Base-by-base conservation (phyloP, 345 rosid species). In the Conringia planisiliqua region DNA sequence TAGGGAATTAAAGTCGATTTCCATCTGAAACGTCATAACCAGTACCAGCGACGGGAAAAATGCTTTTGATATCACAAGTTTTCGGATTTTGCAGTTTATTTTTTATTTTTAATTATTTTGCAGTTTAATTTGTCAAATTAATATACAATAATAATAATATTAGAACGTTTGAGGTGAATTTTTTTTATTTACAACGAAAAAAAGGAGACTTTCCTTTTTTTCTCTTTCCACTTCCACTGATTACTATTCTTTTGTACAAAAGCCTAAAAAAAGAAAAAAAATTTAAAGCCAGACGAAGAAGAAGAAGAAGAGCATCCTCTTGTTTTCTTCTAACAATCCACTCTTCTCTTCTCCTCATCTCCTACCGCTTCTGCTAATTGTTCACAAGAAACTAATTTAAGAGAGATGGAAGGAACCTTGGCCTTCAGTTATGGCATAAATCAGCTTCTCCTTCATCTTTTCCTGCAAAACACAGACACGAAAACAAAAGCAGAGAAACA, bases 341-440 rank as follows among this genome's bases (percentile, higher is more conserved):
- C 68, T 59, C 66, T 66, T 33, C 65, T 74, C 58, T 56, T 32
- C 35, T 32, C 35, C 6, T 32, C 48, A 73, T 12, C 48, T 36
- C 66, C 75, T 76, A 70, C 42, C 13, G 42, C 63, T 59, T 70
- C 65, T 62, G 64, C 85, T 85, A 84, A 75, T 74, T 18, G 70
- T 24, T 63, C 8, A 68, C 70, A 42, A 62, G 74, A 83, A 47
- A 64, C 43, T 63, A 75, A 71, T 10, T 85, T 89, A 93, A 6
- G 98, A 94, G 56, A 94, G 98, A 77, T 91, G 98, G 84, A 94
- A 94, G 5, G 97, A 91, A 60, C 98, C 98, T 81, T 91, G 98
- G 17, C 98, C 98, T 82, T 94, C 98, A 7, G 85, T 91, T 81
- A 94, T 88, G 18, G 98, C 98, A 72, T 88, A 89, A 61, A 91